Conservation (phyloP, 768 basidiomycete species). For the Trametes sanguinea region DNA sequence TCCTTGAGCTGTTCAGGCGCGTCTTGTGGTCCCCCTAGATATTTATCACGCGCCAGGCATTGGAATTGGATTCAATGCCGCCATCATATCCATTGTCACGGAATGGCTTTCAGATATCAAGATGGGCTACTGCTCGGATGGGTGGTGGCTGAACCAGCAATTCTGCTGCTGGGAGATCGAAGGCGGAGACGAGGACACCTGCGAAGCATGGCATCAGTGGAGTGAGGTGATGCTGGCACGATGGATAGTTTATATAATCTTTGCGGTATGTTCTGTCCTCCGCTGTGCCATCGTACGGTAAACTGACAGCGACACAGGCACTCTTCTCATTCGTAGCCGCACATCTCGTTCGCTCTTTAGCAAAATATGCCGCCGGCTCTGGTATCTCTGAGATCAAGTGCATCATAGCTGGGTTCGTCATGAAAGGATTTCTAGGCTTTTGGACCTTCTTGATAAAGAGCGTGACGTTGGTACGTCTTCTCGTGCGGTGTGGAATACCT, state of each 20-base stretch:
- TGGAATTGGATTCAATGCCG: conserved; percentile 92
- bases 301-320: conserved; percentile 47
- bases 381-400: conserved; percentile 99
- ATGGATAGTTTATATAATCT: conserved; percentile 85
- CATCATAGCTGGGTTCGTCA: conserved; percentile 94
- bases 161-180: conserved; percentile 99
- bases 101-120: conserved; percentile 98
- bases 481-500: not conserved
- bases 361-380: conserved; percentile 95
- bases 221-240: conserved; percentile 66
- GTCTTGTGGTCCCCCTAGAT: not conserved
- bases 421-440: conserved; percentile 92
- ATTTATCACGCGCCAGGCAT: conserved; percentile 53
- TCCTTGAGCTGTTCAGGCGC: not conserved
- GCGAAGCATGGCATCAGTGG: conserved; percentile 94
- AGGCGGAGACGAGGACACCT: conserved; percentile 72
- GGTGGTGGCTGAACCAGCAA: conserved; percentile 98
- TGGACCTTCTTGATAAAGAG: conserved; percentile 94
- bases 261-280: conserved; percentile 65
- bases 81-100: conserved; percentile 90
- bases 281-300: not conserved
- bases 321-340: conserved; percentile 85
- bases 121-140: conserved; percentile 94
- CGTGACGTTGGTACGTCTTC: conserved; percentile 74
- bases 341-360: conserved; percentile 84